Percentiles rank a stretch among this genome's conserved stretches.
These are phyloP conservation scores for Leishmania tarentolae DNA, from an alignment of 208 protist species.

Conservation along the genomic window DNA sequence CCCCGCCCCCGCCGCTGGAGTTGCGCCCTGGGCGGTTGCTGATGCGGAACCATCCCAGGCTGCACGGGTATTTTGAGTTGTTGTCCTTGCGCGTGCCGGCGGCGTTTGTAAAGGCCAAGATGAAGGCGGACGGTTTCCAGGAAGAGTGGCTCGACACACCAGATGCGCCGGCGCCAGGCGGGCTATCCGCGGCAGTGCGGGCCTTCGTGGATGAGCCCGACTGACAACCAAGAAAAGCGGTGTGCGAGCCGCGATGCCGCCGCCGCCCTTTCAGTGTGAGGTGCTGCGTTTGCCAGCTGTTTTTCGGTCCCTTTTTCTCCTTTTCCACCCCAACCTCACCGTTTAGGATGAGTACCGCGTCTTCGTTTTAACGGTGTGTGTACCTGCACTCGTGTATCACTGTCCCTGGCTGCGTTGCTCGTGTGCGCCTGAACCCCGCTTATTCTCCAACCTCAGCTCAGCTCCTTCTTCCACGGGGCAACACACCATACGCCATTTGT, in stretches of 20 bases:
- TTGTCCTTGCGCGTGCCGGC: conserved; percentile 49
- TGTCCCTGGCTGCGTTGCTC: neutral
- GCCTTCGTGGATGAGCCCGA: conserved; percentile 55
- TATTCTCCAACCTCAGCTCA: neutral
- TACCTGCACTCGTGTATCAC: neutral
- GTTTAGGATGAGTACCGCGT: neutral
- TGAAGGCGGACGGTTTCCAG: conserved; percentile 57
- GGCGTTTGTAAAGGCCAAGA: conserved; percentile 55
- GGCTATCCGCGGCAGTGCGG: conserved; percentile 25
- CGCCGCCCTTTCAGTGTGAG: neutral
- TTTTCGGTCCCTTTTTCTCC: neutral
- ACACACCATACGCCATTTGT: neutral
- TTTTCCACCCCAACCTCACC: neutral
- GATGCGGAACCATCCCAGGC: conserved; percentile 52
- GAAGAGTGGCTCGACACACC: conserved; percentile 70
- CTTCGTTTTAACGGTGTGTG: too few relatives aligned
- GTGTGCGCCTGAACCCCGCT: neutral
- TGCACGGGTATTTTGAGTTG: conserved; percentile 76
- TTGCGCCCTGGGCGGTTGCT: conserved; percentile 27
- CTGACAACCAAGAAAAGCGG: neutral
- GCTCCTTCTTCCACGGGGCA: neutral
- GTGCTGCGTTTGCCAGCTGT: neutral
- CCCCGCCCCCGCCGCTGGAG: conserved; percentile 49
- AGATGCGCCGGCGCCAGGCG: conserved; percentile 43
- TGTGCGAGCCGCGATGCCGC: neutral